Evolutionary conservation across 2,329 filamentous ascomycete species (phyloP).

Genomic region (Cladophialophora psammophila): DNA sequence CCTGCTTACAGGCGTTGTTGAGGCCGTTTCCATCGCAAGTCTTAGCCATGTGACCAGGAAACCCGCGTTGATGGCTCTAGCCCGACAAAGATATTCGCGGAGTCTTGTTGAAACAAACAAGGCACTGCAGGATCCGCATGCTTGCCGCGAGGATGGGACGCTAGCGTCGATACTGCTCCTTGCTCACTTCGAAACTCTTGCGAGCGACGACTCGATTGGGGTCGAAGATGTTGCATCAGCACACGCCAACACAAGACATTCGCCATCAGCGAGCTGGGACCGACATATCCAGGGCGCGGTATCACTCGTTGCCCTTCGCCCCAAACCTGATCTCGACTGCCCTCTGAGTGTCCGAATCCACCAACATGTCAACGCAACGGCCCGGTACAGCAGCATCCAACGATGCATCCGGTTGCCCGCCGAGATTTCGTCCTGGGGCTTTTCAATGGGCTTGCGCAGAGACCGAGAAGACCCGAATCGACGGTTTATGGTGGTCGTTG

Average conservation of each 20-base stretch:
- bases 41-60: conserved; percentile 20
- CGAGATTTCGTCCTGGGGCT: not conserved
- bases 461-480: conserved; percentile 7
- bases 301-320: conserved; percentile 16
- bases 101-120: conserved; percentile 21
- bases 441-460: not conserved
- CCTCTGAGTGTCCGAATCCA: conserved; percentile 8
- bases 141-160: conserved; percentile 15
- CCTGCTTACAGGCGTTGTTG: conserved; percentile 3
- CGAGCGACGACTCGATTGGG: conserved; percentile 1
- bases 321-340: conserved; percentile 1
- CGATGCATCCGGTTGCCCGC: conserved; percentile 8
- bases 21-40: conserved; percentile 23
- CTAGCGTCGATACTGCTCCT: conserved; percentile 26
- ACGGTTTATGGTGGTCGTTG: conserved; percentile 18
- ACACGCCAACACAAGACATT: not conserved
- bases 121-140: conserved; percentile 13
- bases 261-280: conserved; percentile 15
- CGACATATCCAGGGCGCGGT: conserved; percentile 25
- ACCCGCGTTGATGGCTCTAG: conserved; percentile 16
- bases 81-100: conserved; percentile 18
- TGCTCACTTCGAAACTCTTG: conserved; percentile 27
- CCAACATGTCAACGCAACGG: conserved; percentile 15
- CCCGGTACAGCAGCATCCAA: conserved; percentile 20
- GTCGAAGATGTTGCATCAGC: not conserved